A percentile compares a stretch with the other conserved stretches of the same genome.
Conservation (phyloP, 768 basidiomycete genomes). For the Coprinopsis cinerea region DNA sequence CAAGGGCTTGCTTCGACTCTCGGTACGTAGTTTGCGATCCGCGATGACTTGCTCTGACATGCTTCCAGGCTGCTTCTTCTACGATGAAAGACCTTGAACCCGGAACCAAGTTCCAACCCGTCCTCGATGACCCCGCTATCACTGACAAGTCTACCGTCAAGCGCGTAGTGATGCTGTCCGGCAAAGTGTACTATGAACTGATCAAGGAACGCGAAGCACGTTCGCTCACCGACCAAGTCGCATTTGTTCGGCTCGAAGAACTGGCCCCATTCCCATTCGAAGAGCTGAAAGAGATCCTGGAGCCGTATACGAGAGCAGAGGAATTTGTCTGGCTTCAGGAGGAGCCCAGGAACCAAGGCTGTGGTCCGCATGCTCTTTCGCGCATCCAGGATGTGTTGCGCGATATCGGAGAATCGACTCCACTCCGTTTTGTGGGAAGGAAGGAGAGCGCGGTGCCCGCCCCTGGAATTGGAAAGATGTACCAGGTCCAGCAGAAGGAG, state of each 20-base stretch:
- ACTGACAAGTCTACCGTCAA: constrained; percentile 33
- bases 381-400: constrained; percentile 51
- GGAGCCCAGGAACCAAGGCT: constrained; percentile 85
- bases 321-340: constrained; percentile 75
- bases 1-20: constrained; percentile 72
- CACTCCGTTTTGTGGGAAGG: constrained; percentile 57
- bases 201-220: constrained; percentile 57
- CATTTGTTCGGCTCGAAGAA: constrained; percentile 78
- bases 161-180: constrained; percentile 69
- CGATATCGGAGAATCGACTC: constrained; percentile 23
- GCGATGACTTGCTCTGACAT: too few relatives aligned
- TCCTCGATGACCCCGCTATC: constrained; percentile 48
- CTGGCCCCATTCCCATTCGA: constrained; percentile 83
- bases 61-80: constrained; percentile 79
- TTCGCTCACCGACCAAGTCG: constrained; percentile 41
- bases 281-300: constrained; percentile 40
- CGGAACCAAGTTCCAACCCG: constrained; percentile 61
- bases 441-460: constrained; percentile 70
- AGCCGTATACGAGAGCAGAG: constrained; percentile 33
- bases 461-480: constrained; percentile 67
- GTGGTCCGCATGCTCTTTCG: constrained; percentile 59
- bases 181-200: constrained; percentile 88
- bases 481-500: constrained; percentile 56
- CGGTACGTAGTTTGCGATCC: too few relatives aligned
- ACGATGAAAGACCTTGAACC: constrained; percentile 52